Percentiles rank a stretch among this genome's conserved stretches.
phyloP scores from a whole-genome alignment of 2,329 filamentous ascomycete genomes.

The Pestalotiopsis sp. region DNA sequence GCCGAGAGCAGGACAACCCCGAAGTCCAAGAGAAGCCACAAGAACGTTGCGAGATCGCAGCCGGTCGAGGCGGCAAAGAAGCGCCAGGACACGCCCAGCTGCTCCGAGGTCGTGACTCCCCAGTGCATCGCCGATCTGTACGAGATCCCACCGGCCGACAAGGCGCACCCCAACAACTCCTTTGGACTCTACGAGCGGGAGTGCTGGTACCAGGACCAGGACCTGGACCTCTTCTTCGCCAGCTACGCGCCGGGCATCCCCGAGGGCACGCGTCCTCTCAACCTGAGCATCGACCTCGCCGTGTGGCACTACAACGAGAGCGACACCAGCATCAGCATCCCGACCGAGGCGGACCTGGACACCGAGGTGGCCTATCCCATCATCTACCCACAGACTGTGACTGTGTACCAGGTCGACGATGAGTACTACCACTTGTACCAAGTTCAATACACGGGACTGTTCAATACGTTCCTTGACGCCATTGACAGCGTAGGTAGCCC shows the following conservation, averaged over 20 bases:
- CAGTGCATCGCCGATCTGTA: slow-evolving; percentile 30
- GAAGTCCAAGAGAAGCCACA: not conserved
- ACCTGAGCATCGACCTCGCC: slow-evolving; percentile 14
- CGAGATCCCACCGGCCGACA: slow-evolving; percentile 36
- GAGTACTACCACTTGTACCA: slow-evolving; percentile 34
- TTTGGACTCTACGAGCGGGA: slow-evolving; percentile 44
- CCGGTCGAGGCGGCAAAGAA: not conserved
- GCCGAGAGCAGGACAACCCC: not conserved
- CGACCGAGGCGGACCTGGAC: slow-evolving; percentile 47
- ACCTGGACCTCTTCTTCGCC: slow-evolving; percentile 40
- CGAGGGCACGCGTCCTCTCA: slow-evolving; percentile 36
- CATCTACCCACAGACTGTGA: slow-evolving; percentile 53
- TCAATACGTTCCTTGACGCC: slow-evolving; percentile 47
- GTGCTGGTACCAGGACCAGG: slow-evolving; percentile 25
- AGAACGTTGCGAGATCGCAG: not conserved
- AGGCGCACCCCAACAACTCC: slow-evolving; percentile 35
- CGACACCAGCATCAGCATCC: slow-evolving; percentile 4
- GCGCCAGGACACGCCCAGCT: not conserved
- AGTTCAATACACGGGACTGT: slow-evolving; percentile 26
- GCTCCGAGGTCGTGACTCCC: slow-evolving; percentile 10
- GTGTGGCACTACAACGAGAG: slow-evolving; percentile 14
- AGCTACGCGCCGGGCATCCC: slow-evolving; percentile 32
- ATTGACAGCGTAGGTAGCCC: slow-evolving; percentile 34
- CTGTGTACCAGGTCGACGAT: slow-evolving; percentile 50
- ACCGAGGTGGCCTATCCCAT: slow-evolving; percentile 50